Conservation (phyloP, 441 rosid species). For the Rhodomyrtus psidioides region DNA sequence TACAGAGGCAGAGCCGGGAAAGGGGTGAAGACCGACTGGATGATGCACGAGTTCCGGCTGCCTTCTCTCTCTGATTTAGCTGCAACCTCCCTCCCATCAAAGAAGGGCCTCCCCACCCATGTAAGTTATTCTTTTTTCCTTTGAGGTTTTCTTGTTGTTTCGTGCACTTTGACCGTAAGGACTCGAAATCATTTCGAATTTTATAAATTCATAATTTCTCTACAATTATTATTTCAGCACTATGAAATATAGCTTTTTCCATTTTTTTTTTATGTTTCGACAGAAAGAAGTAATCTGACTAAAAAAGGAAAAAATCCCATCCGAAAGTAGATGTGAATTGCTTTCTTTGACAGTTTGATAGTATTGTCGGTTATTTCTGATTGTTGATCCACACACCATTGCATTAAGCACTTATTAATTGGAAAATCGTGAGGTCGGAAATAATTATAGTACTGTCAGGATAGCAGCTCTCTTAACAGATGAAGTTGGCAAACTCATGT, state of each 20-base stretch:
- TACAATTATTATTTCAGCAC: neutral
- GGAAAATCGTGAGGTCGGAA: too few relatives aligned
- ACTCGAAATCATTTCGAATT: too few relatives aligned
- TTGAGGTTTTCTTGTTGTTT: neutral
- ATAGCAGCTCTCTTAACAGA: neutral
- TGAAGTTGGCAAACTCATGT: neutral
- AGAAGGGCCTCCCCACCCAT: neutral
- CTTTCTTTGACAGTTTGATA: too few relatives aligned
- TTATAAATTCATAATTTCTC: too few relatives aligned
- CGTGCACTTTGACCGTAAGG: neutral
- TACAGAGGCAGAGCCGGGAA: conserved; percentile 7
- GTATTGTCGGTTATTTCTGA: too few relatives aligned
- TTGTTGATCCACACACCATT: too few relatives aligned
- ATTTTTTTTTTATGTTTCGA: neutral
- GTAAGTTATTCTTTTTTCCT: neutral
- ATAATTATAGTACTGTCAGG: too few relatives aligned
- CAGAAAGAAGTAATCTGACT: neutral
- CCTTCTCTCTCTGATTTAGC: conserved; percentile 2
- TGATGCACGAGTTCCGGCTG: conserved; percentile 11
- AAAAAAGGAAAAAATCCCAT: neutral
- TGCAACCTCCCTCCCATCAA: neutral
- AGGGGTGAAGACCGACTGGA: conserved; percentile 9
- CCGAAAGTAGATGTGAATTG: neutral
- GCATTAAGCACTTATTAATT: too few relatives aligned
- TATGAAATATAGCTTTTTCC: neutral